These are phyloP conservation scores for Fusarium solani-melongenae DNA, from an alignment of 2,329 filamentous ascomycete genomes.

Conservation along the genomic window DNA sequence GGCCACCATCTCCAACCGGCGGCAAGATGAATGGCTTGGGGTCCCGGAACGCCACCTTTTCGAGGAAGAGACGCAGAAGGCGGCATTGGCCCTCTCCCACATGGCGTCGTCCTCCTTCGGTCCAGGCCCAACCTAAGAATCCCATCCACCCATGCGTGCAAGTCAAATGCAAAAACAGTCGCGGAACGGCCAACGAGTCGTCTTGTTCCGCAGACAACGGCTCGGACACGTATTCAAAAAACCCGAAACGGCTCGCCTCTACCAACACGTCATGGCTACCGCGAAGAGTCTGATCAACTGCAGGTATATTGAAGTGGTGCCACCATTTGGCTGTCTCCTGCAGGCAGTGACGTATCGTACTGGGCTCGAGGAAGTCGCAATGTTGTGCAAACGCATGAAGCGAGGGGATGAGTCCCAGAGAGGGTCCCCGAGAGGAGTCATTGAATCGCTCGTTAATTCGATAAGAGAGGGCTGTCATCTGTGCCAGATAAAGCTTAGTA, in stretches of 20 bases:
- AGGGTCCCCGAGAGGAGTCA: accelerated
- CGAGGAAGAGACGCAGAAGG: neutral
- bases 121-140: neutral
- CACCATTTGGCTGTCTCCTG: neutral
- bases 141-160: neutral
- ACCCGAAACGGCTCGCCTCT: neutral
- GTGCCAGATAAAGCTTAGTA: neutral
- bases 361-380: neutral
- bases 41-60: neutral
- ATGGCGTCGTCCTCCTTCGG: neutral
- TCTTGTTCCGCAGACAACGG: neutral
- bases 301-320: neutral
- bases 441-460: accelerated
- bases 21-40: neutral
- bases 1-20: neutral
- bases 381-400: neutral
- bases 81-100: neutral
- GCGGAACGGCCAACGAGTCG: neutral
- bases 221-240: neutral
- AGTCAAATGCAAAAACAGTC: neutral
- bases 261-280: neutral
- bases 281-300: neutral
- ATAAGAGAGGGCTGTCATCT: neutral
- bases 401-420: no score
- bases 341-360: neutral